Base-by-base conservation (phyloP, 2,329 filamentous ascomycete genomes). In the Leptodontidium sp. region DNA sequence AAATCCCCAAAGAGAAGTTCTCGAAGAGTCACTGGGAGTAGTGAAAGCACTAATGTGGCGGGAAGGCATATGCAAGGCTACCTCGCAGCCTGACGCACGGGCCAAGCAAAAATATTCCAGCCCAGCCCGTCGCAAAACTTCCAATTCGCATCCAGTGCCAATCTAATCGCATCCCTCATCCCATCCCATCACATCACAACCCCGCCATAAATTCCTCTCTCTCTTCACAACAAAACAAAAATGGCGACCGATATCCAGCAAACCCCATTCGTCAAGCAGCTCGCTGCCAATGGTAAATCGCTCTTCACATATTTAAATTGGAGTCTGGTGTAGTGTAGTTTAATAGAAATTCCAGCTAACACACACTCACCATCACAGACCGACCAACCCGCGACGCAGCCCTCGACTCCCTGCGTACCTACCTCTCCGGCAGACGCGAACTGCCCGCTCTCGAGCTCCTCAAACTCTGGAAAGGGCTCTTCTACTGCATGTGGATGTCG, bases 391-490 rank as follows among this genome's bases (percentile, higher is more conserved):
- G 93, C 78, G 92, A 91, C 78, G 86, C 91, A 71, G 92, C 94
- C 65, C 87, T 98, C 79, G 83, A 87, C 64, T 93, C 91, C 59
- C 89, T 98, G 35, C 88, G 90, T 73, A 86, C 88, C 61, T 98
- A 93, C 84, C 90, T 98, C 78, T 86, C 88, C 4, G 73, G 70
- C 86, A 66, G 87, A 50, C 79, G 83, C 65, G 79, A 85, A 65
- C 87, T 98, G 70, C 82, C 87, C 21, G 83, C 87, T 50, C 80
- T 91, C 73, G 94, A 97, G 72, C 84, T 93, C 61, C 84, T 95
- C 70, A 97, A 97, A 83, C 87, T 98, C 73, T 97, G 94, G 93
- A 97, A 97, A 79, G 95, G 94, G 5, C 87, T 98, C 24, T 98
- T 96, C 84, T 98, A 94, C 85, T 91, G 91, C 77, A 88, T 96